These are phyloP conservation scores for Groenewaldozyma sp. DNA, from an alignment of 1,139 yeast genomes.

Conservation along the genomic window DNA sequence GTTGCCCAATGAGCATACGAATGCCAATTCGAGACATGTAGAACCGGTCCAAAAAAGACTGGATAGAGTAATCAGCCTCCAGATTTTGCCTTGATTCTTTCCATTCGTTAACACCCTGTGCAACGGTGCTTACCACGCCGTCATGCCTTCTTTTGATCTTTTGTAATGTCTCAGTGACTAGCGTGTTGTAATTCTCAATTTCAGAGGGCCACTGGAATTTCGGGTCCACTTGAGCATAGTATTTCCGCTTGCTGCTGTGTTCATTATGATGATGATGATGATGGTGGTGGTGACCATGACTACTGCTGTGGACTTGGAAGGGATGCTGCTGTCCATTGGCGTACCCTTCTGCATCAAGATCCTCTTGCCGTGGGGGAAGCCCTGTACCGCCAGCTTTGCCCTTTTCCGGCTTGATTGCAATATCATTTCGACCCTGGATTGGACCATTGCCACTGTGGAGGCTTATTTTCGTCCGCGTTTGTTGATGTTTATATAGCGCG, in stretches of 20 bases:
- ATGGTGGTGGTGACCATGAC: slow-evolving; percentile 11
- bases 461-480: slow-evolving; percentile 10
- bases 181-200: slow-evolving; percentile 60
- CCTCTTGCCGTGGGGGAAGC: slow-evolving; percentile 17
- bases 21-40: slow-evolving; percentile 85
- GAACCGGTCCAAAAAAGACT: slow-evolving; percentile 69
- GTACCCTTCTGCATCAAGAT: slow-evolving; percentile 22
- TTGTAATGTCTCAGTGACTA: slow-evolving; percentile 56
- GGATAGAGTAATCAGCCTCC: slow-evolving; percentile 46
- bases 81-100: slow-evolving; percentile 33
- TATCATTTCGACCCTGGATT: slow-evolving; percentile 14
- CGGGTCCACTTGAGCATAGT: slow-evolving; percentile 51
- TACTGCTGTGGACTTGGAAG: slow-evolving; percentile 13
- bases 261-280: background rate
- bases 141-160: slow-evolving; percentile 79
- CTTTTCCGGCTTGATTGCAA: slow-evolving; percentile 24
- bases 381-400: slow-evolving; percentile 11
- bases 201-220: slow-evolving; percentile 61
- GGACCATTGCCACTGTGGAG: slow-evolving; percentile 7
- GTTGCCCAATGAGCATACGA: slow-evolving; percentile 84
- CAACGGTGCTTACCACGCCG: slow-evolving; percentile 88
- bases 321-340: slow-evolving; percentile 9
- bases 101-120: slow-evolving; percentile 91
- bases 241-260: slow-evolving; percentile 33
- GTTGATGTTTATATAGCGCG: slow-evolving; percentile 20